A percentile compares a stretch with the other conserved stretches of the same genome.
These are phyloP conservation scores for Bimuria novae-zelandiae DNA, from an alignment of 2,329 filamentous ascomycete genomes.

Conservation along the genomic window DNA sequence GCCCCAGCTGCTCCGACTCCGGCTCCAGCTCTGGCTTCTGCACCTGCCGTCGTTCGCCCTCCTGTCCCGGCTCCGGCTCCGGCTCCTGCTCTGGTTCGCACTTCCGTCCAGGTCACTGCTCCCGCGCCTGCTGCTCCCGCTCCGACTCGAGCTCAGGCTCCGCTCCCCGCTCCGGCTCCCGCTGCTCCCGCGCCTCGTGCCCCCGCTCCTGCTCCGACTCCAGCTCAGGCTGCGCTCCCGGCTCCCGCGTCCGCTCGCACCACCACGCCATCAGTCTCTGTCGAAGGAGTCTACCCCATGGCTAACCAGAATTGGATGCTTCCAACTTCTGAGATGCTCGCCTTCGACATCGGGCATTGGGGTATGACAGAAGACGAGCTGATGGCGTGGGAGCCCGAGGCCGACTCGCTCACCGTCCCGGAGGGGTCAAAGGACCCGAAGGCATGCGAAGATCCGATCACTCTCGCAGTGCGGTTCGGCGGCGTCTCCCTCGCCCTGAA, in stretches of 20 bases:
- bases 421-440: too few species aligned
- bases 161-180: too few species aligned
- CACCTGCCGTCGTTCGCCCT: background rate
- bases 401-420: too few species aligned
- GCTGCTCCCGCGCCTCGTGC: background rate
- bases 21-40: background rate
- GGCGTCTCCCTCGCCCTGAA: background rate
- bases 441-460: background rate
- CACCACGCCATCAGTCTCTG: background rate
- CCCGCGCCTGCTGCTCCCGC: background rate
- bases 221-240: too few species aligned
- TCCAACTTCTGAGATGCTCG: background rate
- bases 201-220: background rate
- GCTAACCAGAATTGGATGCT: background rate
- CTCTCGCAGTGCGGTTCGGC: background rate
- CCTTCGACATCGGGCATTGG: background rate
- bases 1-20: background rate
- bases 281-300: background rate
- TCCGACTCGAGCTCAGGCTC: too few species aligned
- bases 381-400: slow-evolving; percentile 2
- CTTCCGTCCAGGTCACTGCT: too few species aligned
- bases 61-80: background rate
- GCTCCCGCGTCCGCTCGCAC: too few species aligned
- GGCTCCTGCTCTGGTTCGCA: too few species aligned
- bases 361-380: background rate